A percentile compares a stretch with the other conserved stretches of the same genome.
Conservation (phyloP, 1,139 yeast genomes). For the Nakaseomyces delphensis region DNA sequence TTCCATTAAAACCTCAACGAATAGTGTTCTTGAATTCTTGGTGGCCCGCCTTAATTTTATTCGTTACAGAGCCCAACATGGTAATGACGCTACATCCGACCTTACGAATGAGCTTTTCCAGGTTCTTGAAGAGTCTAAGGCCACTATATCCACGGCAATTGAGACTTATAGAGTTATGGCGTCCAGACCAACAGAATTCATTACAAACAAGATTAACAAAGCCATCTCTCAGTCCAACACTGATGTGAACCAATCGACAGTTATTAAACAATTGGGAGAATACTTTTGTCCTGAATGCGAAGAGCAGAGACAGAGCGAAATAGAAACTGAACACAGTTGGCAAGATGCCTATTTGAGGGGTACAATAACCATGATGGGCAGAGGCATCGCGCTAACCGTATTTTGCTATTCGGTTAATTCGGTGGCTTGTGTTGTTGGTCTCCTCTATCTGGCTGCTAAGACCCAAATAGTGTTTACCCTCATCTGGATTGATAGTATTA, state of each 20-base stretch:
- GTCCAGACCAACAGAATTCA: background rate
- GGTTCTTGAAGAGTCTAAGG: background rate
- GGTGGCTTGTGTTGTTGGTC: background rate
- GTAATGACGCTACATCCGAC: background rate
- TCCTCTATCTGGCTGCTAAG: background rate
- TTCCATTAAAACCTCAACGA: background rate
- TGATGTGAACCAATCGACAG: background rate
- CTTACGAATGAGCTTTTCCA: background rate
- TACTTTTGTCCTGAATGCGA: background rate
- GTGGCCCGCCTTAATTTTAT: background rate
- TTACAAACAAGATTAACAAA: background rate
- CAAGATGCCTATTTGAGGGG: background rate
- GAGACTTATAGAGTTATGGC: background rate
- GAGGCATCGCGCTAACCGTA: background rate
- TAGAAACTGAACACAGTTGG: background rate
- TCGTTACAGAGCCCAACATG: background rate
- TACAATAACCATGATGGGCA: background rate
- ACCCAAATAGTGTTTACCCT: background rate
- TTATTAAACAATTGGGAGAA: background rate
- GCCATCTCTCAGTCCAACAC: background rate
- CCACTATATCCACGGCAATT: background rate
- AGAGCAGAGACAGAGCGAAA: conserved; percentile 3
- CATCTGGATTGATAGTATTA: background rate
- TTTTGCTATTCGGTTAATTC: background rate
- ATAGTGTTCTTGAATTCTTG: background rate